Percentiles rank a stretch among this genome's conserved stretches.
These are phyloP conservation scores for Phytophthora quininea DNA, from an alignment of 352 stramenopile genomes.

Conservation along the genomic window DNA sequence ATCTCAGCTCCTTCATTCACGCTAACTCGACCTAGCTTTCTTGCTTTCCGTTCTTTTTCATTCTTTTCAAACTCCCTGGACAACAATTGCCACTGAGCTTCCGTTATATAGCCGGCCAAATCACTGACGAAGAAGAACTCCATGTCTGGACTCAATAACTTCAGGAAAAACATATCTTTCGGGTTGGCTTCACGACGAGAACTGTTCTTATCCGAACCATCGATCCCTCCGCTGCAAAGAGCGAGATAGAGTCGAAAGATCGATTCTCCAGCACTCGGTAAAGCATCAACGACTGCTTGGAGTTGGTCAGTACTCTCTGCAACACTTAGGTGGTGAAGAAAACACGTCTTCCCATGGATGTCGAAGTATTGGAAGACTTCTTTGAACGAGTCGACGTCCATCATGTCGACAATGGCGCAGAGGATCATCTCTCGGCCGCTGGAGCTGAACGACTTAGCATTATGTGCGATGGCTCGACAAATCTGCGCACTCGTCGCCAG, in stretches of 20 bases:
- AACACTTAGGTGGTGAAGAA: slow-evolving; percentile 67
- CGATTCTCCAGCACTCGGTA: slow-evolving; percentile 63
- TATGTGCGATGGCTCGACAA: slow-evolving; percentile 67
- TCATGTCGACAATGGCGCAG: slow-evolving; percentile 63
- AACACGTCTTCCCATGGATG: slow-evolving; percentile 58
- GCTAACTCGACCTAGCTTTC: slow-evolving; percentile 23
- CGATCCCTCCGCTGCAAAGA: slow-evolving; percentile 38
- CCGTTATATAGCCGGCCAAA: slow-evolving; percentile 56
- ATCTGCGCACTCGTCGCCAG: slow-evolving; percentile 72
- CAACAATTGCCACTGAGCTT: slow-evolving; percentile 70
- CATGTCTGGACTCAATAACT: slow-evolving; percentile 61
- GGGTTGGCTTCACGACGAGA: not conserved
- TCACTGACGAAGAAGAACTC: slow-evolving; percentile 81
- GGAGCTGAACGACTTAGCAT: slow-evolving; percentile 56
- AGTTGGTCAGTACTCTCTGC: slow-evolving; percentile 60
- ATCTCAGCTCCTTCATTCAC: slow-evolving; percentile 11
- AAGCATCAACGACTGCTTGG: slow-evolving; percentile 52
- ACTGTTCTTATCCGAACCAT: slow-evolving; percentile 12
- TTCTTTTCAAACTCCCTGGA: slow-evolving; percentile 72
- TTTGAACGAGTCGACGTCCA: slow-evolving; percentile 72
- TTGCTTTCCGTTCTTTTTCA: slow-evolving; percentile 36
- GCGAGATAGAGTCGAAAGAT: slow-evolving; percentile 69
- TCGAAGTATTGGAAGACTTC: slow-evolving; percentile 76
- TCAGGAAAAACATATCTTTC: slow-evolving; percentile 67
- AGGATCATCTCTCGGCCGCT: slow-evolving; percentile 82